Evolutionary conservation across 73 alveolate genomes (phyloP).

Genomic region (Paramecium primaurelia): DNA sequence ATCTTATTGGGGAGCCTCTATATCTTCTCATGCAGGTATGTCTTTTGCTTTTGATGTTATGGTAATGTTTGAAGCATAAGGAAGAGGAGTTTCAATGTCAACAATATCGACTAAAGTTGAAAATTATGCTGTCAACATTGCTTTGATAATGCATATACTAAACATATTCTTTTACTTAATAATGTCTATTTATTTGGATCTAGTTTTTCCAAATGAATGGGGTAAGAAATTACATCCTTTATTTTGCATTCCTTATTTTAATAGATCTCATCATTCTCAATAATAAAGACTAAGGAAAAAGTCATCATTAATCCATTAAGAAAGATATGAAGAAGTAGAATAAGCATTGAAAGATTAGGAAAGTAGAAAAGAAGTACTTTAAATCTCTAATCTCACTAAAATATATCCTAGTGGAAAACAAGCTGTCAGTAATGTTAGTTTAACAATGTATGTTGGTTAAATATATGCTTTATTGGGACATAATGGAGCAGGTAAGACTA

Average conservation of each 20-base stretch:
- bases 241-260: conserved; percentile 61
- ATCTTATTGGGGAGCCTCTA: conserved; percentile 67
- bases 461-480: conserved; percentile 98
- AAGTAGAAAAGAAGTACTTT: conserved; percentile 70
- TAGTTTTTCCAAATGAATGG: conserved; percentile 76
- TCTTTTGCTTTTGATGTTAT: conserved; percentile 76
- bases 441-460: conserved; percentile 92
- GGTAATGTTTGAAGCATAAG: conserved; percentile 68
- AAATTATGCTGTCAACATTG: conserved; percentile 60
- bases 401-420: conserved; percentile 79
- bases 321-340: conserved; percentile 56
- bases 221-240: conserved; percentile 75
- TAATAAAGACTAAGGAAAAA: neutral
- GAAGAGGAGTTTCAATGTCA: conserved; percentile 62
- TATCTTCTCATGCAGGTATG: conserved; percentile 72
- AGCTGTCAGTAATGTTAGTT: conserved; percentile 86
- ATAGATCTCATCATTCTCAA: conserved; percentile 54
- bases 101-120: conserved; percentile 47
- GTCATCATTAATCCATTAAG: conserved; percentile 36
- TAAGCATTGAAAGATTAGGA: conserved; percentile 62
- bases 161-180: conserved; percentile 66
- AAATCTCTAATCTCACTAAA: conserved; percentile 67
- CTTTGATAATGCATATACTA: conserved; percentile 57
- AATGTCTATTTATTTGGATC: conserved; percentile 69
- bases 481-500: conserved; percentile 99